Evolutionary conservation across 352 stramenopile species (phyloP), one percentile per base, ranked within the genome.

Genomic region (Peronosclerospora sorghi): DNA sequence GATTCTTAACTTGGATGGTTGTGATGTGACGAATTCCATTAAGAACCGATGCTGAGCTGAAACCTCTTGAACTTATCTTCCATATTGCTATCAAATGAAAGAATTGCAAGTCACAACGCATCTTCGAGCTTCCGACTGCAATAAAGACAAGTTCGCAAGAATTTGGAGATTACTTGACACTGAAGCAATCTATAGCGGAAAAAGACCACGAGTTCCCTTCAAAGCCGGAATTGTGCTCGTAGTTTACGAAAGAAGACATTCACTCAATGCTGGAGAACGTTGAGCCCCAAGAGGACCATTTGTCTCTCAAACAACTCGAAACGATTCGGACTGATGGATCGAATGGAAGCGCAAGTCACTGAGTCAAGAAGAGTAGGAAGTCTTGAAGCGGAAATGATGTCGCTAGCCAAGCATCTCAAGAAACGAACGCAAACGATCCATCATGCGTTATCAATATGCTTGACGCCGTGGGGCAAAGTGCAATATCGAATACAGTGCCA

Each of bases 341-440:
- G 56, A 37, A 41, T 32, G 13, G 26, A 59, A 8, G 46, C 45
- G 7, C 59, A 63, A 9, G 30, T 32, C 47, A 9, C 56, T 71
- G 8, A 67, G 49, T 6, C 62, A 60, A 30, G 69, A 76, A 54
- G 70, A 86, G 46, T 73, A 85, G 35, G 73, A 88, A 40, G 54
- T 1, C 74, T 88, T 27, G 58, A 88, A 51, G 68, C 70, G 15
- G 75, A 88, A 48, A 88, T 88, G 70, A 66, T 83, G 54, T 65
- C 51, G 19, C 65, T 88, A 38, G 75, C 75, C 2, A 68, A 72
- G 51, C 66, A 80, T 43, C 63, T 88, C 12, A 88, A 88, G 57
- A 52, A 83, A 32, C 60, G 65, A 28, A 86, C 75, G 34, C 63
- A 86, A 56, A 81, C 57, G 12, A 83, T 88, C 41, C 86, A 86